Evolutionary conservation across 345 rosid genomes (phyloP).

Genomic region (Moricandia moricandioides): DNA sequence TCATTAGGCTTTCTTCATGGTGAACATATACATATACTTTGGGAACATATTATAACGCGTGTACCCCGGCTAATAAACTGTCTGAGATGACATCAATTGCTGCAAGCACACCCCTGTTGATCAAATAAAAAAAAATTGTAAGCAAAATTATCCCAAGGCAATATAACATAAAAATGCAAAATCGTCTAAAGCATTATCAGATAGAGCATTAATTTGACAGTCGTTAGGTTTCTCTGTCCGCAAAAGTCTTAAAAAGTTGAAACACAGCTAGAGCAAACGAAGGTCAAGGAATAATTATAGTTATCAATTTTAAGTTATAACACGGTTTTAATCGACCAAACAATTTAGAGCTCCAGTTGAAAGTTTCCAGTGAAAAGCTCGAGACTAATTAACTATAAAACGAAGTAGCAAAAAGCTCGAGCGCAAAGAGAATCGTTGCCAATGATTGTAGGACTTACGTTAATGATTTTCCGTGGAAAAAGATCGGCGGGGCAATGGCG

Average conservation of each 20-base stretch:
- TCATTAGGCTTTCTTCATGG: not conserved
- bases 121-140: not conserved
- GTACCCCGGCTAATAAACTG: slow-evolving; percentile 78
- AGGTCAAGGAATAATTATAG: not conserved
- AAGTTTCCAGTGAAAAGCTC: not conserved
- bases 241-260: slow-evolving; percentile 1
- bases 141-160: not conserved
- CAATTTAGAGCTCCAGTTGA: not conserved
- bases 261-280: not conserved
- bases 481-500: slow-evolving; percentile 94
- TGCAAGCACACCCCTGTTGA: slow-evolving; percentile 86
- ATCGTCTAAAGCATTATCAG: not conserved
- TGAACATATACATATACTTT: not conserved
- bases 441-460: slow-evolving; percentile 61
- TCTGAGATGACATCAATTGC: slow-evolving; percentile 83
- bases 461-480: slow-evolving; percentile 90
- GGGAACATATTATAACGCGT: slow-evolving; percentile 24
- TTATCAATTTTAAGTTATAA: not conserved
- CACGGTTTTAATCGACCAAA: not conserved
- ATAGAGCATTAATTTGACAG: not conserved
- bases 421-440: not conserved
- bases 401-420: not conserved
- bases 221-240: not conserved
- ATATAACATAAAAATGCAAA: not conserved
- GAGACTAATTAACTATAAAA: not conserved